Percentiles rank a stretch among this genome's conserved stretches.
These are phyloP conservation scores for Hymenotorrendiella dingleyae DNA, from an alignment of 2,329 filamentous ascomycete species.

Conservation along the genomic window DNA sequence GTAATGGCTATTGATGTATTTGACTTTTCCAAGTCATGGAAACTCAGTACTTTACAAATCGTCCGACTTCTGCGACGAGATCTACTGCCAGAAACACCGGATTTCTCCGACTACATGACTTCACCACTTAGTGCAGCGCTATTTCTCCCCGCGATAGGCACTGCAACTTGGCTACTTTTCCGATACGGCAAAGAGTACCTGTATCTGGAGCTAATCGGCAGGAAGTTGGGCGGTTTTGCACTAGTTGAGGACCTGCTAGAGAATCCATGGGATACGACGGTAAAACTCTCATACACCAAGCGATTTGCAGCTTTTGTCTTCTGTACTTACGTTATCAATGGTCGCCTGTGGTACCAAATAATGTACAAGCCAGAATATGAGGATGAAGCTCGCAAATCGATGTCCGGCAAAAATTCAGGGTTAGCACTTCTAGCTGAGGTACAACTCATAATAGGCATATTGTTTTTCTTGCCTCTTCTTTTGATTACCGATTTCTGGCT, in stretches of 20 bases:
- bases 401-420: no score
- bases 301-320: background rate
- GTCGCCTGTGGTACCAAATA: background rate
- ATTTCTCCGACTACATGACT: background rate
- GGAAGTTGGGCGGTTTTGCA: background rate
- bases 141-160: background rate
- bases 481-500: background rate
- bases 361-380: background rate
- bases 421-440: background rate
- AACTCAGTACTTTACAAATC: background rate
- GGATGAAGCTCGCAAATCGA: background rate
- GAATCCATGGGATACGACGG: background rate
- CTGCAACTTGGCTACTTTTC: background rate
- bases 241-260: background rate
- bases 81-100: background rate
- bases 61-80: background rate
- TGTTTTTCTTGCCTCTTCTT: background rate
- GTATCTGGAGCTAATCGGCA: background rate
- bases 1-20: background rate
- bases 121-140: background rate
- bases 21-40: background rate
- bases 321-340: background rate
- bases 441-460: background rate
- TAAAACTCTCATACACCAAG: background rate
- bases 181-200: background rate